Percentiles rank a stretch among this genome's conserved stretches.
Evolutionary conservation across 2,329 filamentous ascomycete genomes (phyloP).

Genomic region (Fusarium buxicola): DNA sequence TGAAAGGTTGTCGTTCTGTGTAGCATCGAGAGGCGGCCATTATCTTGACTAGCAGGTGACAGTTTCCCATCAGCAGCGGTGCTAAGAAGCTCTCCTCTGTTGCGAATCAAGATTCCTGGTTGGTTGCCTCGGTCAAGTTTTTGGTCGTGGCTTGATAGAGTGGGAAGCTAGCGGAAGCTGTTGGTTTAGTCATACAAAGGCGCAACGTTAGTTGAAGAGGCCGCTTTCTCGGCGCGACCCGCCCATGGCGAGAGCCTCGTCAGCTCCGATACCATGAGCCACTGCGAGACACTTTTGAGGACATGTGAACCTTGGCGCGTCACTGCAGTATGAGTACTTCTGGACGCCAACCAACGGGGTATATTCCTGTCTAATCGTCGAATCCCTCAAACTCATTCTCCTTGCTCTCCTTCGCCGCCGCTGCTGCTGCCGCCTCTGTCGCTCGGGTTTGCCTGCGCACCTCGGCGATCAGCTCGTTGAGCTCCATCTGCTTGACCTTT

Average conservation of each 20-base stretch:
- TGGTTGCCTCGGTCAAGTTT: background rate
- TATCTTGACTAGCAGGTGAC: constrained; percentile 7
- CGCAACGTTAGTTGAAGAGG: too few species aligned
- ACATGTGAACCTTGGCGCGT: constrained; percentile 4
- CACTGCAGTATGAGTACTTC: background rate
- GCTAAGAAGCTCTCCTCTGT: too few species aligned
- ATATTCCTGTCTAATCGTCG: constrained; percentile 56
- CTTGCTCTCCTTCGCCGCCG: constrained; percentile 49
- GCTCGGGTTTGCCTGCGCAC: constrained; percentile 69
- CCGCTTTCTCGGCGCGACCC: background rate
- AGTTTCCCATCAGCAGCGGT: too few species aligned
- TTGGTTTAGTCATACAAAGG: too few species aligned
- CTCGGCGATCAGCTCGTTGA: constrained; percentile 72
- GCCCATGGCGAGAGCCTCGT: background rate
- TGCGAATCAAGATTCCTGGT: too few species aligned
- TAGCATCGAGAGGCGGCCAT: constrained; percentile 14
- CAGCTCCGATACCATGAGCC: background rate
- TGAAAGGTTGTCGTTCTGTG: constrained; percentile 5
- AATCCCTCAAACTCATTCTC: constrained; percentile 71
- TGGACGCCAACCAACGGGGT: constrained; percentile 34
- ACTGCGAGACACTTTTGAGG: background rate
- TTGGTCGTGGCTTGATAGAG: too few species aligned
- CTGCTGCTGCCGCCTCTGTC: constrained; percentile 49
- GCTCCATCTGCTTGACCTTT: constrained; percentile 70
- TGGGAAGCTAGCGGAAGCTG: too few species aligned